Evolutionary conservation across 164 flowering plant species (phyloP).

Genomic region (Piper betle): DNA sequence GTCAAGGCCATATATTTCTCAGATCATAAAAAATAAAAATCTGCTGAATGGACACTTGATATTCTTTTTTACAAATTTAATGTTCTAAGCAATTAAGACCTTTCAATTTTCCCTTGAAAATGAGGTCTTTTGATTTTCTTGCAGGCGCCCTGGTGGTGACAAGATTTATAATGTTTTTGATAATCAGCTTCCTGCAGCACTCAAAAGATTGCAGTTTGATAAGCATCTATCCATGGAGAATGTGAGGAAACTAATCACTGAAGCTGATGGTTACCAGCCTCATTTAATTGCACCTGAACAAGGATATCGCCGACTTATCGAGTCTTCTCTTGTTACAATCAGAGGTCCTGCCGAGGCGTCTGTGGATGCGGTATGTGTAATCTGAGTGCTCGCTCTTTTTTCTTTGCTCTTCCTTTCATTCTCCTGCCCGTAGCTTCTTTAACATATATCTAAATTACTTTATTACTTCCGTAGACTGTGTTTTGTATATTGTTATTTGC

Average conservation of each 20-base stretch:
- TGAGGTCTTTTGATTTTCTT: neutral
- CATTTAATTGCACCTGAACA: conserved; percentile 83
- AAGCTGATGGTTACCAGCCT: conserved; percentile 89
- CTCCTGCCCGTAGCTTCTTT: neutral
- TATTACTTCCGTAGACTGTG: neutral
- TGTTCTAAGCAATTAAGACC: neutral
- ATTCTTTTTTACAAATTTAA: neutral
- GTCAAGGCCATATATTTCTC: too few species aligned
- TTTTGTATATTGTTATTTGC: neutral
- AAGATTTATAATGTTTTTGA: conserved; percentile 67
- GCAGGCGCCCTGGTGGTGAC: conserved; percentile 81
- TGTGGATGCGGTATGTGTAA: conserved; percentile 68
- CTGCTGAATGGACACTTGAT: too few species aligned
- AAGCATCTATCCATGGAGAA: conserved; percentile 79
- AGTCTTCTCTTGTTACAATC: conserved; percentile 55
- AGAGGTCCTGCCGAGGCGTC: conserved; percentile 94
- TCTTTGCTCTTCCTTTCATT: too few species aligned
- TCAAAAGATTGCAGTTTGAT: conserved; percentile 72
- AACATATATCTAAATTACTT: too few species aligned
- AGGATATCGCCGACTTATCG: conserved; percentile 91
- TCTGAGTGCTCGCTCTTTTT: neutral
- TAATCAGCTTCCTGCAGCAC: conserved; percentile 78
- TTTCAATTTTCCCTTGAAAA: neutral
- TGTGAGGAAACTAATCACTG: conserved; percentile 57
- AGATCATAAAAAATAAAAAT: too few species aligned